phyloP scores from a whole-genome alignment of 495 filamentous ascomycete species.

The Penicillium angulare region DNA sequence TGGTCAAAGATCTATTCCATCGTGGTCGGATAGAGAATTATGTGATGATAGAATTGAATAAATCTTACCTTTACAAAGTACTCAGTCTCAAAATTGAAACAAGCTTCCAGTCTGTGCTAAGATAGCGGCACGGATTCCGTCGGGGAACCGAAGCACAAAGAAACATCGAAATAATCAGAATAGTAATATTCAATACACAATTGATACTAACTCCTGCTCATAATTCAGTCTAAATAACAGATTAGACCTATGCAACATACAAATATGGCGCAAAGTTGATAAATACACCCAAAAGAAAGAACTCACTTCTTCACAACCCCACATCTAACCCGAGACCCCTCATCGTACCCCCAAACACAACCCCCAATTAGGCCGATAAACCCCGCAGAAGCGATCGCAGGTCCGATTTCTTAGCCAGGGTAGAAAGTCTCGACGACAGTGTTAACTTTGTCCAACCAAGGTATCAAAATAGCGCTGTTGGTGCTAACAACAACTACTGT shows the following conservation, averaged over 20 bases:
- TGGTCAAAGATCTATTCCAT: slow-evolving; percentile 18
- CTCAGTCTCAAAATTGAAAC: neutral
- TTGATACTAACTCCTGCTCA: no score
- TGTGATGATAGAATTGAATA: neutral
- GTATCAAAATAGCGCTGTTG: neutral
- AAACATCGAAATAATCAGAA: no score
- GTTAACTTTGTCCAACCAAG: slow-evolving; percentile 1
- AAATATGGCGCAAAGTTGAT: no score
- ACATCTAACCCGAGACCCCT: neutral
- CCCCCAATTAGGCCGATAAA: slow-evolving; percentile 7
- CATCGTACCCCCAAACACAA: slow-evolving; percentile 2
- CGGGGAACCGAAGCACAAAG: slow-evolving; percentile 3
- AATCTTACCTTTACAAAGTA: neutral
- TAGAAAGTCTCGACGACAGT: slow-evolving; percentile 1
- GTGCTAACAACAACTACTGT: slow-evolving; percentile 1
- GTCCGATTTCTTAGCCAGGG: neutral
- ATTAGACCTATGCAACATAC: no score
- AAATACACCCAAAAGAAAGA: no score
- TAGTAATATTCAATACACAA: no score
- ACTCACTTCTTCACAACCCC: neutral
- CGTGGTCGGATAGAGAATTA: slow-evolving; percentile 23
- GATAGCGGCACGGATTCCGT: slow-evolving; percentile 26
- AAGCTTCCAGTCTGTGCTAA: no score
- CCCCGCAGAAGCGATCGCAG: neutral
- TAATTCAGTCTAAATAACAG: no score